phyloP scores from a whole-genome alignment of 192 early-diverging fungal genomes.

The Rhizoclosmatium sp. region DNA sequence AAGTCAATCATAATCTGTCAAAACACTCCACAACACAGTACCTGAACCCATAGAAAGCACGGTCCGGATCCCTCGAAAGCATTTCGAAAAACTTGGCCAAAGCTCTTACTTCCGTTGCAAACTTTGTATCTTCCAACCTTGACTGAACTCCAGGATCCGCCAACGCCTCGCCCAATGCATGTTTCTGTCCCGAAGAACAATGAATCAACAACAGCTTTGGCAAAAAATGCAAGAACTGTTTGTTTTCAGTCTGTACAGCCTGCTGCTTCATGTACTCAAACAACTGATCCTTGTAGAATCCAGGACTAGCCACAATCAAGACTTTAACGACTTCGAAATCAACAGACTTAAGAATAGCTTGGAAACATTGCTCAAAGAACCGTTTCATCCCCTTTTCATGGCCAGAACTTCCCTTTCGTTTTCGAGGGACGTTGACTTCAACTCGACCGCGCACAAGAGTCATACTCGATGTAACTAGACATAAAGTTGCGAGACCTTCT shows the following conservation, averaged over 20 bases:
- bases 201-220: constrained; percentile 89
- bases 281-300: constrained; percentile 92
- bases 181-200: constrained; percentile 95
- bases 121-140: constrained; percentile 91
- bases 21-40: not conserved
- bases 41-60: constrained; percentile 87
- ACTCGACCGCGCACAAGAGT: constrained; percentile 94
- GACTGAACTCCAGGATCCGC: constrained; percentile 81
- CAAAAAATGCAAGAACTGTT: constrained; percentile 81
- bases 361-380: constrained; percentile 93
- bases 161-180: constrained; percentile 93
- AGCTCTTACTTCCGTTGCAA: constrained; percentile 80
- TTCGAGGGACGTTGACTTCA: constrained; percentile 88
- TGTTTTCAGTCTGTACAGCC: constrained; percentile 83
- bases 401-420: constrained; percentile 84
- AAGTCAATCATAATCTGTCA: not conserved
- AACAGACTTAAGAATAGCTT: constrained; percentile 76
- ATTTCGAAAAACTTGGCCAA: constrained; percentile 89
- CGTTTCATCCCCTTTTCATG: constrained; percentile 81
- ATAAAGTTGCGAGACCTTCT: constrained; percentile 88
- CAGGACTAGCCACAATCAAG: constrained; percentile 95
- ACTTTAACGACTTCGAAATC: constrained; percentile 95
- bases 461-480: constrained; percentile 93
- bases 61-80: constrained; percentile 86
- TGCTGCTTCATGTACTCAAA: constrained; percentile 85